Conservation (phyloP, 768 basidiomycete genomes). For the Leccinum rimulosum region DNA sequence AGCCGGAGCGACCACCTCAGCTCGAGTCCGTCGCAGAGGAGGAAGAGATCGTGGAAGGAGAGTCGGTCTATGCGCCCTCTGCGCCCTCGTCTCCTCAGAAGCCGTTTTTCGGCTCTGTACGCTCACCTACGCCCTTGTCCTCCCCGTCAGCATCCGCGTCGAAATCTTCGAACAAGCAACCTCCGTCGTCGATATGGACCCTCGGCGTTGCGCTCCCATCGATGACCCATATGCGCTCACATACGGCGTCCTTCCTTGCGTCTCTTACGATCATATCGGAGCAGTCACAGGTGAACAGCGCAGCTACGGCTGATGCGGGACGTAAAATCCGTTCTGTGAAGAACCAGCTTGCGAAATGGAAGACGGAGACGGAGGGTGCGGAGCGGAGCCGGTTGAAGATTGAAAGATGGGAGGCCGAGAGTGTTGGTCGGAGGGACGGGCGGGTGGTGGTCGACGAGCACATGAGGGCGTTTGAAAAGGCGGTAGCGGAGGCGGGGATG, state of each 20-base stretch:
- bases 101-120: slow-evolving; percentile 52
- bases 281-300: slow-evolving; percentile 85
- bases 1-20: slow-evolving; percentile 25
- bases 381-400: slow-evolving; percentile 75
- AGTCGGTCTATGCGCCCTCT: slow-evolving; percentile 39
- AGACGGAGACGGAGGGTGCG: slow-evolving; percentile 80
- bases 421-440: slow-evolving; percentile 49
- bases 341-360: slow-evolving; percentile 79
- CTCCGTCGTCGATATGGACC: slow-evolving; percentile 30
- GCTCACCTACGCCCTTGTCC: slow-evolving; percentile 45
- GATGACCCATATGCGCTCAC: slow-evolving; percentile 66
- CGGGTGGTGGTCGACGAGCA: slow-evolving; percentile 76
- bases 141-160: slow-evolving; percentile 44
- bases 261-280: slow-evolving; percentile 80
- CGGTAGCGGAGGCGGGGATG: slow-evolving; percentile 65
- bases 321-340: slow-evolving; percentile 83
- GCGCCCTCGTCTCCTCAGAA: slow-evolving; percentile 50
- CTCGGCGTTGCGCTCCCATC: slow-evolving; percentile 49
- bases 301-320: slow-evolving; percentile 80
- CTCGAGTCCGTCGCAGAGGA: slow-evolving; percentile 42
- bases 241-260: slow-evolving; percentile 71
- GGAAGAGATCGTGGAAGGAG: slow-evolving; percentile 38
- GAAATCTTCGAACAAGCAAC: slow-evolving; percentile 28
- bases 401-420: slow-evolving; percentile 75
- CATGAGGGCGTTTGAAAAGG: slow-evolving; percentile 69